Evolutionary conservation across 1,139 yeast genomes (phyloP), one percentile per base, ranked within the genome.

Genomic region (Torulaspora globosa): DNA sequence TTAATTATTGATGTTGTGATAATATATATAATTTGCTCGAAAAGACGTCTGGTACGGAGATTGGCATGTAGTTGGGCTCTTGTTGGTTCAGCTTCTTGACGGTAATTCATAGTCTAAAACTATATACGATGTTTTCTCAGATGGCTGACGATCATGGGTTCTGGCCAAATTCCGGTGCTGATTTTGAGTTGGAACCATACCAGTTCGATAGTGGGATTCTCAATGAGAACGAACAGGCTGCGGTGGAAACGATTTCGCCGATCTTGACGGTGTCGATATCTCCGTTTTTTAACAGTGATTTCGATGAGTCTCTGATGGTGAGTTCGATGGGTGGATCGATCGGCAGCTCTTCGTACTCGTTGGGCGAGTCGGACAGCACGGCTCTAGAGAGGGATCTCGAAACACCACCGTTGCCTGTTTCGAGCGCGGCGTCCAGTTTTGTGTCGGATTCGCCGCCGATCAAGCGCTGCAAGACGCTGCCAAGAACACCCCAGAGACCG

Each of bases 311-410:
- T 19, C 23, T 44, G 33, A 39, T 40, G 35, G 5, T n/a, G n/a
- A 21, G 39, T 16, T 41, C 44, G 9, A 35, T 36, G 44, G 33
- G 36, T 29, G 39, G 43, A 29, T 44, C 41, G 29, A 39, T 39
- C 30, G 39, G 43, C 6, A 39, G 39, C 14, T 44, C 47, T 10
- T 44, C 47, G 9, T 44, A 37, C 29, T 44, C 47, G 15, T 34
- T 44, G 15, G 44, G 39, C 28, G 41, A 29, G 23, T 36, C 39
- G 10, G 44, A 40, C 14, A 27, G 27, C 28, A 15, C 32, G 15
- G 36, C 47, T 7, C 42, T 42, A 6, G 27, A 24, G 7, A 24
- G 7, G 6, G 19, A 16, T 30, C n/a, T 30, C 11, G 33, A 30
- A 2, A 15, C 47, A 39, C 15, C 27, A 8, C 19, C 5, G 19